Percentiles rank a stretch among this genome's conserved stretches.
phyloP scores from a whole-genome alignment of 148 eudicot species.

The Pouteria glomerata region DNA sequence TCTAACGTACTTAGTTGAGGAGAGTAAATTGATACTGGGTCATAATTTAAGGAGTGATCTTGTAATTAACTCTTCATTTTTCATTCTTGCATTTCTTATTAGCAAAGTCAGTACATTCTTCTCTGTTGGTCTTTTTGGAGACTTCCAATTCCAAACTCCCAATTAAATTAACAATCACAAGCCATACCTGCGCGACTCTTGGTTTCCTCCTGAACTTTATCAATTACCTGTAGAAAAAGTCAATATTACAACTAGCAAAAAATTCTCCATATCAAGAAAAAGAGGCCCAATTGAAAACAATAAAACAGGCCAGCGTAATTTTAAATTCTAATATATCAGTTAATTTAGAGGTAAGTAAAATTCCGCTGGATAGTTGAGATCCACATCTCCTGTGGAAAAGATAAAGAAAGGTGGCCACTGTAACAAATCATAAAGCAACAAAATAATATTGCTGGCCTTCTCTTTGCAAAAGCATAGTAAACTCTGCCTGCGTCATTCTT shows the following conservation, averaged over 20 bases:
- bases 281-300: neutral
- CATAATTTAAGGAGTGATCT: too few relatives aligned
- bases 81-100: neutral
- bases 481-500: neutral
- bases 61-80: too few relatives aligned
- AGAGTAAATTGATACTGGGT: too few relatives aligned
- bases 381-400: neutral
- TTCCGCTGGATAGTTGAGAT: neutral
- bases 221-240: constrained; percentile 28
- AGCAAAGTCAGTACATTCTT: neutral
- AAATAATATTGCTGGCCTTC: neutral
- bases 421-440: neutral
- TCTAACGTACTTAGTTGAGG: too few relatives aligned
- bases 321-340: neutral
- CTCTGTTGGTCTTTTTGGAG: neutral
- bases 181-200: constrained; percentile 33
- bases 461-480: neutral
- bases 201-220: constrained; percentile 39
- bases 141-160: neutral
- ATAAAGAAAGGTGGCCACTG: neutral
- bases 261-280: neutral
- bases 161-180: neutral
- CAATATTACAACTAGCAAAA: neutral
- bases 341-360: neutral
- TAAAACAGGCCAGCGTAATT: neutral